A percentile compares a stretch with the other conserved stretches of the same genome.
Conservation (phyloP, 1,139 yeast genomes). For the Hyphopichia buzzinii region DNA sequence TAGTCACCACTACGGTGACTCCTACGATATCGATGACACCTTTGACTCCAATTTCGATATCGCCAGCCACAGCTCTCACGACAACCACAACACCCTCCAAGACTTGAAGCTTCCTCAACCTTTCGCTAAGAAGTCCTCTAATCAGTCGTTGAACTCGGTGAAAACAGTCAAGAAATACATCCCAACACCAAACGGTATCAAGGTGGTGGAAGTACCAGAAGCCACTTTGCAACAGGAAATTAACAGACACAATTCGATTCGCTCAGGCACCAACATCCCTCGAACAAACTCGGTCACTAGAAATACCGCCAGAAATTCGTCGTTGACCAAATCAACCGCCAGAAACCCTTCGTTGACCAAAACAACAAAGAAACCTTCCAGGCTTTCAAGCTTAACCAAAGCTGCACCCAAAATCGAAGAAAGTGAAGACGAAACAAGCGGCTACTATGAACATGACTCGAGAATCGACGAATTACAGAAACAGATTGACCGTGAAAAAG, state of each 20-base stretch:
- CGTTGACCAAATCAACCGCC: slow-evolving; percentile 8
- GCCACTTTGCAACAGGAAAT: slow-evolving; percentile 36
- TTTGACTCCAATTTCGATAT: slow-evolving; percentile 29
- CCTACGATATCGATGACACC: slow-evolving; percentile 29
- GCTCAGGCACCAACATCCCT: slow-evolving; percentile 28
- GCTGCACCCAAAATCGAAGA: slow-evolving; percentile 7
- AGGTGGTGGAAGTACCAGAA: slow-evolving; percentile 48
- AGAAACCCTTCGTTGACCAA: too few species aligned
- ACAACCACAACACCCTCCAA: slow-evolving; percentile 22
- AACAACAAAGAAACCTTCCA: slow-evolving; percentile 4
- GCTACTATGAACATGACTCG: slow-evolving; percentile 10
- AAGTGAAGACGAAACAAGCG: slow-evolving; percentile 12
- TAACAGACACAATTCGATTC: slow-evolving; percentile 40
- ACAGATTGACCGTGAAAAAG: slow-evolving; percentile 32
- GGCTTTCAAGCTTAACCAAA: slow-evolving; percentile 10
- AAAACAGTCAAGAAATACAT: slow-evolving; percentile 49
- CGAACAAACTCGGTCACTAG: slow-evolving; percentile 9
- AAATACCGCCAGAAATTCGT: slow-evolving; percentile 18
- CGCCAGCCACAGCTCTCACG: slow-evolving; percentile 15
- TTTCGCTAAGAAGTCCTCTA: background rate
- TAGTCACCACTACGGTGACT: slow-evolving; percentile 5
- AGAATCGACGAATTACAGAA: slow-evolving; percentile 17
- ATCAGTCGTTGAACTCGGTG: slow-evolving; percentile 9
- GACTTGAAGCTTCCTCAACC: slow-evolving; percentile 23
- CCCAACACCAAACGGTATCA: slow-evolving; percentile 49